Conservation (phyloP, 1,139 yeast genomes). For the Spathaspora sp. region DNA sequence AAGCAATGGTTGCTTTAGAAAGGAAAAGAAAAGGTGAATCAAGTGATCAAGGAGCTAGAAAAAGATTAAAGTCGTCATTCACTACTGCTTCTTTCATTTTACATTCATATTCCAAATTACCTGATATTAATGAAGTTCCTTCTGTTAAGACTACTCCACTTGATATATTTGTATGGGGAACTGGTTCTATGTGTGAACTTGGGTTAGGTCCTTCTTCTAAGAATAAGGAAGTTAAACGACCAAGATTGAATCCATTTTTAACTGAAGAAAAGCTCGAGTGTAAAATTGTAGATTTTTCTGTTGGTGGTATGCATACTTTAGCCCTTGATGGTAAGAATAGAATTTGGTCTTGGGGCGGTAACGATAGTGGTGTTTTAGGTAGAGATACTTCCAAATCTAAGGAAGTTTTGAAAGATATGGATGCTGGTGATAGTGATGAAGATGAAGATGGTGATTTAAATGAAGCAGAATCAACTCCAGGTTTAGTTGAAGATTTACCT, state of each 20-base stretch:
- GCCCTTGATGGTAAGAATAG: conserved; percentile 74
- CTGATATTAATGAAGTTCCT: conserved; percentile 45
- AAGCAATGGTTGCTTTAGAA: conserved; percentile 44
- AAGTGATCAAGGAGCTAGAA: conserved; percentile 19
- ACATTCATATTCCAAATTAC: conserved; percentile 50
- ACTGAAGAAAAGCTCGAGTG: conserved; percentile 56
- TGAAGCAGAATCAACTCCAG: conserved; percentile 87
- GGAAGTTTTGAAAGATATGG: conserved; percentile 66
- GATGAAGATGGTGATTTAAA: conserved; percentile 84
- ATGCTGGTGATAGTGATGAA: conserved; percentile 52
- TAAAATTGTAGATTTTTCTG: conserved; percentile 76
- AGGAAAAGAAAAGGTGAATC: conserved; percentile 33
- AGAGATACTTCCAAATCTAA: conserved; percentile 69
- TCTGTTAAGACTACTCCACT: conserved; percentile 45
- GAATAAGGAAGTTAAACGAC: conserved; percentile 92
- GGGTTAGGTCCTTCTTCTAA: conserved; percentile 90
- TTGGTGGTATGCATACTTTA: conserved; percentile 92
- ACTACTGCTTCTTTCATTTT: conserved; percentile 44
- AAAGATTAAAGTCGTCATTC: conserved; percentile 27
- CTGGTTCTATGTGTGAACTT: conserved; percentile 95
- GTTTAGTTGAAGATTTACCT: conserved; percentile 68
- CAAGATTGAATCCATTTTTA: conserved; percentile 81
- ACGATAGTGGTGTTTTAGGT: conserved; percentile 91
- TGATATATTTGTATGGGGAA: conserved; percentile 90
- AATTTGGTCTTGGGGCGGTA: conserved; percentile 97